Conservation (phyloP, 2,329 filamentous ascomycete species). For the Onygenales sp. region DNA sequence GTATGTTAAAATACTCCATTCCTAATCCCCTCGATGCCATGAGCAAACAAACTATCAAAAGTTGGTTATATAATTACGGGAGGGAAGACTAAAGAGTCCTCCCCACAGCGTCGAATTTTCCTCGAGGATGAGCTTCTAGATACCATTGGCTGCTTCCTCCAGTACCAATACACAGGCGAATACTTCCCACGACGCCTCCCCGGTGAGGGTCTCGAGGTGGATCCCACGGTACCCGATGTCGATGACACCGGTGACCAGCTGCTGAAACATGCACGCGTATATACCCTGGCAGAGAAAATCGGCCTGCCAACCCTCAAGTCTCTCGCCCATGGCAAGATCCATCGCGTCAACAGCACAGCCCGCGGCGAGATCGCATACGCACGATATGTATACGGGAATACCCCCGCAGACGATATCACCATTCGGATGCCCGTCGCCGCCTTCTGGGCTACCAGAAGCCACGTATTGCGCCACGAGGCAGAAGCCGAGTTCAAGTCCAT, state of each 20-base stretch:
- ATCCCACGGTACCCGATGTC: conserved; percentile 54
- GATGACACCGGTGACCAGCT: conserved; percentile 76
- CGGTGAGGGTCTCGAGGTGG: conserved; percentile 59
- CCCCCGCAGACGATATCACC: conserved; percentile 55
- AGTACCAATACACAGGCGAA: conserved; percentile 76
- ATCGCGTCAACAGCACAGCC: conserved; percentile 78
- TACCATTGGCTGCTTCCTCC: conserved; percentile 68
- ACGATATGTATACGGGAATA: conserved; percentile 79
- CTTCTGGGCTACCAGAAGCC: conserved; percentile 77
- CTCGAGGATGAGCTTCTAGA: conserved; percentile 60
- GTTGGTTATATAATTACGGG: background rate
- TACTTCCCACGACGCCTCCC: conserved; percentile 63
- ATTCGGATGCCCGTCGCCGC: conserved; percentile 78
- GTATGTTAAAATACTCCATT: conserved; percentile 36
- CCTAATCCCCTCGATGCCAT: background rate
- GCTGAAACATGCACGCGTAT: conserved; percentile 79
- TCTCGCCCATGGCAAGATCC: conserved; percentile 80
- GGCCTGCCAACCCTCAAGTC: conserved; percentile 58
- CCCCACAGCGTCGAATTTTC: conserved; percentile 52
- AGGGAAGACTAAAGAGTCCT: background rate
- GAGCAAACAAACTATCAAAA: background rate
- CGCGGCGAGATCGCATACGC: conserved; percentile 88
- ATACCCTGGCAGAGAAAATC: conserved; percentile 78
- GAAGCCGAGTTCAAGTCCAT: conserved; percentile 75
- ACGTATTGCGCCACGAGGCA: conserved; percentile 74